Evolutionary conservation across 768 basidiomycete genomes (phyloP).

Genomic region (Ramaria sp.): DNA sequence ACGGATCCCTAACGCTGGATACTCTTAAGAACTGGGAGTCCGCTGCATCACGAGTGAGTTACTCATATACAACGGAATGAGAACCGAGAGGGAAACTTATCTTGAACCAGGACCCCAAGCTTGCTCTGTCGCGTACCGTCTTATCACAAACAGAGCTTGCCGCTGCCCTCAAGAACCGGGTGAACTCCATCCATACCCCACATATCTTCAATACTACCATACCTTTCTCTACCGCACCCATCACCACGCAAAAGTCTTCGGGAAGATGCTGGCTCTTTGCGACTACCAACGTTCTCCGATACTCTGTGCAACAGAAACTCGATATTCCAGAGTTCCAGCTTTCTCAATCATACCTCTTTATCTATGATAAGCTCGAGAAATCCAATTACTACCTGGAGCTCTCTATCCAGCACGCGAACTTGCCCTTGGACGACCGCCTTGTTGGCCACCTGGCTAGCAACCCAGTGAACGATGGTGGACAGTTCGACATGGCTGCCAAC

Average conservation of each 20-base stretch:
- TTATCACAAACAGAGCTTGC: slow-evolving; percentile 59
- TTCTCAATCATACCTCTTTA: slow-evolving; percentile 89
- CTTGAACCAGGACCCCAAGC: slow-evolving; percentile 37
- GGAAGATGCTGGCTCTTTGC: slow-evolving; percentile 97
- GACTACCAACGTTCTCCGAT: slow-evolving; percentile 77
- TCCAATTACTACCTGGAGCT: slow-evolving; percentile 87
- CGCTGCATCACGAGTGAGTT: slow-evolving; percentile 22
- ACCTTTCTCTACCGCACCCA: slow-evolving; percentile 70
- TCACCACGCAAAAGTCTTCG: slow-evolving; percentile 80
- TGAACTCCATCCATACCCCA: slow-evolving; percentile 36
- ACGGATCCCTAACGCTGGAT: slow-evolving; percentile 49
- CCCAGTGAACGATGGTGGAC: slow-evolving; percentile 85
- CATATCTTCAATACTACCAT: slow-evolving; percentile 79
- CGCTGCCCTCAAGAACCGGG: slow-evolving; percentile 32
- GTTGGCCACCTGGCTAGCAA: slow-evolving; percentile 63
- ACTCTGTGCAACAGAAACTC: slow-evolving; percentile 75
- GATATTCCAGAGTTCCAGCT: slow-evolving; percentile 85
- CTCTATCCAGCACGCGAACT: slow-evolving; percentile 69
- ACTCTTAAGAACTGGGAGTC: slow-evolving; percentile 63
- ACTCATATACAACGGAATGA: neutral
- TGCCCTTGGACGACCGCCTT: slow-evolving; percentile 76
- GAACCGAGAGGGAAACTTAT: neutral
- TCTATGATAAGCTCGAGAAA: slow-evolving; percentile 96
- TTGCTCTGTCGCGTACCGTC: slow-evolving; percentile 66
- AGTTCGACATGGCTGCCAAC: slow-evolving; percentile 87